phyloP scores from a whole-genome alignment of 345 rosid species.

The Citropsis articulata region DNA sequence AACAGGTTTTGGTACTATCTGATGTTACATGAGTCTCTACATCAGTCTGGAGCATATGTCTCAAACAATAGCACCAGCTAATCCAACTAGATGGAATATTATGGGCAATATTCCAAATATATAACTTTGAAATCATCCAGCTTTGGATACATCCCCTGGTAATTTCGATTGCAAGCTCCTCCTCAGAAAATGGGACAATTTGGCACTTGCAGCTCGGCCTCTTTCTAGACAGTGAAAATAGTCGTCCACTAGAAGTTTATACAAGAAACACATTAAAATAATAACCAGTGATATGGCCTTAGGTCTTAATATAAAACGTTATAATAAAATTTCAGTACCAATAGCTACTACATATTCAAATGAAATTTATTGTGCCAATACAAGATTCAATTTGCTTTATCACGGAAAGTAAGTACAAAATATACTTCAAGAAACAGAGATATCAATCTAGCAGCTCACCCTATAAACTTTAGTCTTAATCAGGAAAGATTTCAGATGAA shows the following conservation, averaged over 20 bases:
- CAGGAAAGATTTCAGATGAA: background rate
- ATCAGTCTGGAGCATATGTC: no score
- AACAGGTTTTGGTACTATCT: background rate
- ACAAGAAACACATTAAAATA: background rate
- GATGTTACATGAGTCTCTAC: background rate
- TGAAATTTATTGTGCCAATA: background rate
- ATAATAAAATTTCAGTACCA: background rate
- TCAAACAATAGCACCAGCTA: no score
- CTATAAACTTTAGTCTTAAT: background rate
- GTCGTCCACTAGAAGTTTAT: conserved; percentile 53
- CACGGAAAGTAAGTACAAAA: background rate
- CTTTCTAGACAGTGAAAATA: conserved; percentile 66
- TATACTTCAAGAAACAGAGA: background rate
- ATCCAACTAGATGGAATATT: background rate
- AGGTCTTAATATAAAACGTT: background rate
- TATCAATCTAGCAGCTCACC: background rate
- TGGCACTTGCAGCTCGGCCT: conserved; percentile 65
- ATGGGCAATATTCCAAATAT: background rate
- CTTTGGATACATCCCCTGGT: conserved; percentile 41
- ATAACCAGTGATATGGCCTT: background rate
- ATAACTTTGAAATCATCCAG: conserved; percentile 13
- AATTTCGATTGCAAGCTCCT: conserved; percentile 60
- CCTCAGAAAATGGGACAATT: conserved; percentile 73
- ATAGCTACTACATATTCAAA: background rate
- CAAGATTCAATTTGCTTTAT: background rate